Evolutionary conservation across 768 basidiomycete genomes (phyloP).

Genomic region (Mycena sanguinolenta): DNA sequence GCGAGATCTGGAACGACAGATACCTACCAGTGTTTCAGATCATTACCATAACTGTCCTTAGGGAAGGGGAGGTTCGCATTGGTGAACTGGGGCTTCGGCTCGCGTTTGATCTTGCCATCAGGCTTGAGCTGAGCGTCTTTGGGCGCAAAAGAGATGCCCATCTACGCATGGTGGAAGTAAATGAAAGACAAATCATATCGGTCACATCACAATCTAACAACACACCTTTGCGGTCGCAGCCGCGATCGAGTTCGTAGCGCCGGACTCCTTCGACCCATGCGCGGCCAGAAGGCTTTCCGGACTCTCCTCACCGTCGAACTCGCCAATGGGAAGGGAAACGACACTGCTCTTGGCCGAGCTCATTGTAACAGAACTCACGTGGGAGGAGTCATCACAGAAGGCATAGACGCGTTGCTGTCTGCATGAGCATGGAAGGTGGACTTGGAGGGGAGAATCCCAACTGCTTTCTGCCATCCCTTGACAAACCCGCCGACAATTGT

Average conservation of each 20-base stretch:
- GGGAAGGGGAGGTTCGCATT: constrained; percentile 1
- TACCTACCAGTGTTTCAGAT: not conserved
- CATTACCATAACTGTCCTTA: no score
- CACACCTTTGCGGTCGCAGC: not conserved
- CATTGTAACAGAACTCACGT: not conserved
- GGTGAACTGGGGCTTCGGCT: not conserved
- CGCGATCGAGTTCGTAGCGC: not conserved
- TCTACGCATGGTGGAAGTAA: not conserved
- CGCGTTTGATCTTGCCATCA: constrained; percentile 2
- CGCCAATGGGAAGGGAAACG: not conserved
- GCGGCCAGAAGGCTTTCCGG: not conserved
- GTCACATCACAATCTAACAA: not conserved
- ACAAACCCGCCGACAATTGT: not conserved
- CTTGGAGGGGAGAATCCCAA: not conserved
- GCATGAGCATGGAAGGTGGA: not conserved
- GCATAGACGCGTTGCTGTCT: not conserved
- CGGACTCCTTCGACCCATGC: not conserved
- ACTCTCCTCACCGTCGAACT: not conserved
- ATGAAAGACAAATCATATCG: no score
- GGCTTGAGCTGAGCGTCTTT: not conserved
- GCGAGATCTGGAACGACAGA: not conserved
- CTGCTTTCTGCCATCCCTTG: not conserved
- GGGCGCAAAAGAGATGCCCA: constrained; percentile 3
- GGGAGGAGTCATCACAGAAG: not conserved
- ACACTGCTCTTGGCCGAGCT: not conserved